These are phyloP conservation scores for Fusarium proliferatum DNA, from an alignment of 2,329 filamentous ascomycete species.

Conservation along the genomic window DNA sequence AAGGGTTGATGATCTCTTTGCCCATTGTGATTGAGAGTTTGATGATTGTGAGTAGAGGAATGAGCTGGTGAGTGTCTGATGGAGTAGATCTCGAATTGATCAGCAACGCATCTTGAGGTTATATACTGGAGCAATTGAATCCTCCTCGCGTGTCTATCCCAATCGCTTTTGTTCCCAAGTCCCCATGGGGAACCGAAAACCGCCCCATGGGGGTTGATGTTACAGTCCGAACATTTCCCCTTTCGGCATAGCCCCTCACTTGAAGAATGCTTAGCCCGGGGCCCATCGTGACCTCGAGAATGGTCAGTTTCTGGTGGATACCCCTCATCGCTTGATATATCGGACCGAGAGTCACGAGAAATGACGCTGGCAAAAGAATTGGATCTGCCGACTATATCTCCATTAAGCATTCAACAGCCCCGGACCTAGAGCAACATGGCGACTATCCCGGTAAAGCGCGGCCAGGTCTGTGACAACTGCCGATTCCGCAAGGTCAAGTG, in stretches of 20 bases:
- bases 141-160: background rate
- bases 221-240: conserved; percentile 36
- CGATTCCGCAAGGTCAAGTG: conserved; percentile 51
- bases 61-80: background rate
- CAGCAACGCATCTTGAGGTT: conserved; percentile 11
- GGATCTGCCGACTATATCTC: conserved; percentile 29
- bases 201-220: background rate
- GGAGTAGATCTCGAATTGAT: conserved; percentile 1
- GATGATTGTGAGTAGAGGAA: background rate
- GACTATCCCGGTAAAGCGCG: conserved; percentile 5
- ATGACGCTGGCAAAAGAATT: background rate
- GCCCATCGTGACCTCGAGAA: background rate
- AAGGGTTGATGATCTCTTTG: conserved; percentile 10
- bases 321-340: conserved; percentile 17
- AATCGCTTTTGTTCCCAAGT: conserved; percentile 3
- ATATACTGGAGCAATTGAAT: conserved; percentile 21
- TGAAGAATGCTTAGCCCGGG: background rate
- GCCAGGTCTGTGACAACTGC: conserved; percentile 47
- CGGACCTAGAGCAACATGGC: conserved; percentile 8
- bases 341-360: conserved; percentile 17
- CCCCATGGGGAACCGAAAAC: conserved; percentile 8
- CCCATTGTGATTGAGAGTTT: background rate
- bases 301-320: background rate
- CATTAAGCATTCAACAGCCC: conserved; percentile 7
- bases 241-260: conserved; percentile 11